phyloP scores from a whole-genome alignment of 345 rosid genomes.

The Lepidium africanum region DNA sequence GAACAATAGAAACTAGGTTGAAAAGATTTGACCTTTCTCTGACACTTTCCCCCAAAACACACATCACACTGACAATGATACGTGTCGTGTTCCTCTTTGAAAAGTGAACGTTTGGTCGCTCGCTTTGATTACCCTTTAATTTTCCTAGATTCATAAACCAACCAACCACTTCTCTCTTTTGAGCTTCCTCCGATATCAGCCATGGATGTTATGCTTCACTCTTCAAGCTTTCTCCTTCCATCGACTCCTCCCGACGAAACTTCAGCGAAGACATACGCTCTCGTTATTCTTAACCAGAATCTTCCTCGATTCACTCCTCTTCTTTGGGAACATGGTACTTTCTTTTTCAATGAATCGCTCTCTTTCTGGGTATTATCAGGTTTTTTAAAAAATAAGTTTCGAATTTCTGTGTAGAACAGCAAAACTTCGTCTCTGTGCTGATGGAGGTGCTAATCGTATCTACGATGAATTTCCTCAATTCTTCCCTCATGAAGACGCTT shows the following conservation, averaged over 20 bases:
- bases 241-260: constrained; percentile 19
- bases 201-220: constrained; percentile 71
- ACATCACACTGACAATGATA: too few species aligned
- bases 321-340: constrained; percentile 78
- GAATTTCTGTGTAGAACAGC: constrained; percentile 54
- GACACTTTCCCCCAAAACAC: too few species aligned
- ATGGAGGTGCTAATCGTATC: constrained; percentile 97
- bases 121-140: too few species aligned
- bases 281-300: constrained; percentile 66
- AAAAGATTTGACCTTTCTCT: too few species aligned
- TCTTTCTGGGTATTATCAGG: neutral
- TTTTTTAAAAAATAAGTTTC: neutral
- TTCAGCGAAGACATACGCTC: constrained; percentile 43
- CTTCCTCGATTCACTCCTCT: constrained; percentile 72
- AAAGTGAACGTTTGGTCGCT: too few species aligned
- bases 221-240: constrained; percentile 69
- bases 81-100: too few species aligned
- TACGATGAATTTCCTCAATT: constrained; percentile 79
- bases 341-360: too few species aligned
- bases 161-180: too few species aligned
- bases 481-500: constrained; percentile 53
- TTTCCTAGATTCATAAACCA: too few species aligned
- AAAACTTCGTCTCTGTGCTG: constrained; percentile 74
- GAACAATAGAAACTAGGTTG: too few species aligned
- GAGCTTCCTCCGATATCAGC: too few species aligned